phyloP scores from a whole-genome alignment of 495 filamentous ascomycete genomes.

The Aspergillus nanangensis region DNA sequence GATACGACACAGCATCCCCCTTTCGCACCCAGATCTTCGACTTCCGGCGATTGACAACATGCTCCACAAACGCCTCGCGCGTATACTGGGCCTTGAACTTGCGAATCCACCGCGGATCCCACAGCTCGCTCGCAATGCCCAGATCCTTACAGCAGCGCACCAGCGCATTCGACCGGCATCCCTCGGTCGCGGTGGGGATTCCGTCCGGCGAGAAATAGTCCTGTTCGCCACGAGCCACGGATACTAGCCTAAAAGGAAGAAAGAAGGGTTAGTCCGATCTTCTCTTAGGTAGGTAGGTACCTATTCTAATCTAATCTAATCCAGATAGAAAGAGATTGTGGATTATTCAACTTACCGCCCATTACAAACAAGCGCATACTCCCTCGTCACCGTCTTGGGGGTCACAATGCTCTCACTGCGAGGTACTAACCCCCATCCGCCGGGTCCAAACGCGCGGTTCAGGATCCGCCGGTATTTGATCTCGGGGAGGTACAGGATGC shows the following conservation, averaged over 20 bases:
- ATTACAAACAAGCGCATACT: slow-evolving; percentile 88
- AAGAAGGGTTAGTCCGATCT: background rate
- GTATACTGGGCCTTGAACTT: slow-evolving; percentile 62
- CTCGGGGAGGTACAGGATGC: slow-evolving; percentile 93
- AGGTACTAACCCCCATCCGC: slow-evolving; percentile 91
- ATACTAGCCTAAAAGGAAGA: slow-evolving; percentile 63
- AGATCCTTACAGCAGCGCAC: slow-evolving; percentile 98
- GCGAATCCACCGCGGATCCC: slow-evolving; percentile 91
- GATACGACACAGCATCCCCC: slow-evolving; percentile 74
- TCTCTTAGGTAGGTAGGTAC: no score
- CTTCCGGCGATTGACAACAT: slow-evolving; percentile 80
- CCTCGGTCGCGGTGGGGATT: slow-evolving; percentile 95
- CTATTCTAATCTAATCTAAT: no score
- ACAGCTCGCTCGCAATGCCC: slow-evolving; percentile 89
- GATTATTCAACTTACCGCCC: slow-evolving; percentile 76
- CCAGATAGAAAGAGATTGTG: no score
- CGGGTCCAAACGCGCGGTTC: slow-evolving; percentile 88
- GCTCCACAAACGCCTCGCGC: slow-evolving; percentile 77
- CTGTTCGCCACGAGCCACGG: slow-evolving; percentile 90
- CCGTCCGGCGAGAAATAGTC: slow-evolving; percentile 89
- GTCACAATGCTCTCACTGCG: slow-evolving; percentile 89
- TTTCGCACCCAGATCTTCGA: slow-evolving; percentile 84
- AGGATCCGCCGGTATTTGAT: slow-evolving; percentile 96
- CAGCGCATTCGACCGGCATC: slow-evolving; percentile 93
- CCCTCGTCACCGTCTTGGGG: slow-evolving; percentile 80